Evolutionary conservation across 805 yeast genomes (phyloP).

Genomic region (Sugiyamaella smithiae): DNA sequence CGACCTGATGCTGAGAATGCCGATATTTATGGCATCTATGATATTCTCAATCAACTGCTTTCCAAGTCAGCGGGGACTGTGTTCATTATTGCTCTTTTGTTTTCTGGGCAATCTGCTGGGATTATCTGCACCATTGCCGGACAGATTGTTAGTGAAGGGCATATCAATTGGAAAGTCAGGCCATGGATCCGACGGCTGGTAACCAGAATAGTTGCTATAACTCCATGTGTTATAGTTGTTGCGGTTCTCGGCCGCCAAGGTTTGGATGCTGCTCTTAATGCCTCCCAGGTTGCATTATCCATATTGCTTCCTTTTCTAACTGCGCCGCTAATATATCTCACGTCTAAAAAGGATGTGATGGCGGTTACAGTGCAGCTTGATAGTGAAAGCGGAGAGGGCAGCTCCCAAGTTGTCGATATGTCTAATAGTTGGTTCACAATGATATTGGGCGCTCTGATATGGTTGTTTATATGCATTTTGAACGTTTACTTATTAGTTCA

Average conservation of each 20-base stretch:
- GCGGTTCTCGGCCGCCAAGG: slow-evolving; percentile 72
- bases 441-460: slow-evolving; percentile 50
- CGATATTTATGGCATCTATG: slow-evolving; percentile 75
- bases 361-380: slow-evolving; percentile 23
- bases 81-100: slow-evolving; percentile 78
- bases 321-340: slow-evolving; percentile 82
- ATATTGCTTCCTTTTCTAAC: slow-evolving; percentile 78
- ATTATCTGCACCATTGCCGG: slow-evolving; percentile 92
- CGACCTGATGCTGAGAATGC: slow-evolving; percentile 71
- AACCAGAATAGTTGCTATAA: slow-evolving; percentile 73
- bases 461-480: slow-evolving; percentile 69
- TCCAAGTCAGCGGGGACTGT: slow-evolving; percentile 79
- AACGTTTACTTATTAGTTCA: slow-evolving; percentile 62
- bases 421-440: slow-evolving; percentile 59
- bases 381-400: slow-evolving; percentile 1
- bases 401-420: slow-evolving; percentile 24
- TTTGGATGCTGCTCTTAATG: slow-evolving; percentile 65
- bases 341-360: slow-evolving; percentile 70
- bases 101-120: slow-evolving; percentile 90
- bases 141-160: slow-evolving; percentile 90
- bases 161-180: slow-evolving; percentile 70
- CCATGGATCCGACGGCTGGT: slow-evolving; percentile 80
- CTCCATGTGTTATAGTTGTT: slow-evolving; percentile 77
- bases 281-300: slow-evolving; percentile 83
- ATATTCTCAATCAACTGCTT: slow-evolving; percentile 54